These are phyloP conservation scores for Bathelium albidoporum DNA, from an alignment of 495 filamentous ascomycete species.

Conservation along the genomic window DNA sequence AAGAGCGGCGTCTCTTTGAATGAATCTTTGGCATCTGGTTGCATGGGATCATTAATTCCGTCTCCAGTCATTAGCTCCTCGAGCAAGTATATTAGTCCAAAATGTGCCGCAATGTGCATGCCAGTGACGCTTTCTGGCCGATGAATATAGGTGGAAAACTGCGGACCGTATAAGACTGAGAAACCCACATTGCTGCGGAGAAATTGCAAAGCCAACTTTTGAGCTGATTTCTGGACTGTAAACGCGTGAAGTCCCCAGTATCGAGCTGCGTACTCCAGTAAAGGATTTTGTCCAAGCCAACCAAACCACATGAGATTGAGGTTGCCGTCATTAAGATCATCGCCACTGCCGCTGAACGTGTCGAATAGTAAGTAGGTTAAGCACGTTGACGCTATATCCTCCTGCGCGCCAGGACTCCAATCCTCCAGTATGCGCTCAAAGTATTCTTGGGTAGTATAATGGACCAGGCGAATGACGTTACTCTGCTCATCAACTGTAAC, in stretches of 20 bases:
- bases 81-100: neutral
- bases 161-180: neutral
- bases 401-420: slow-evolving; percentile 28
- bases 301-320: neutral
- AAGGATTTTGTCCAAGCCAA: neutral
- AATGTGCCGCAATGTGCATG: neutral
- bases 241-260: neutral
- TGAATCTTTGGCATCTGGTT: neutral
- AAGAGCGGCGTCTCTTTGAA: neutral
- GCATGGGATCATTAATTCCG: neutral
- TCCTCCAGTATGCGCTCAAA: slow-evolving; percentile 30
- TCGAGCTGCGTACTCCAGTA: neutral
- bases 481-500: slow-evolving; percentile 40
- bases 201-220: neutral
- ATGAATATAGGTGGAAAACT: neutral
- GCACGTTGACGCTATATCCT: neutral
- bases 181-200: neutral
- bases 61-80: neutral
- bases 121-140: neutral
- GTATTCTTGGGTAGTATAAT: slow-evolving; percentile 47
- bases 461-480: slow-evolving; percentile 40
- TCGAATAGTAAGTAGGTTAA: neutral
- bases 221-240: neutral
- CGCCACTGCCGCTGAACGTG: neutral
- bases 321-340: neutral